Base-by-base conservation (phyloP, 768 basidiomycete species). In the Sistotremastrum suecicum region DNA sequence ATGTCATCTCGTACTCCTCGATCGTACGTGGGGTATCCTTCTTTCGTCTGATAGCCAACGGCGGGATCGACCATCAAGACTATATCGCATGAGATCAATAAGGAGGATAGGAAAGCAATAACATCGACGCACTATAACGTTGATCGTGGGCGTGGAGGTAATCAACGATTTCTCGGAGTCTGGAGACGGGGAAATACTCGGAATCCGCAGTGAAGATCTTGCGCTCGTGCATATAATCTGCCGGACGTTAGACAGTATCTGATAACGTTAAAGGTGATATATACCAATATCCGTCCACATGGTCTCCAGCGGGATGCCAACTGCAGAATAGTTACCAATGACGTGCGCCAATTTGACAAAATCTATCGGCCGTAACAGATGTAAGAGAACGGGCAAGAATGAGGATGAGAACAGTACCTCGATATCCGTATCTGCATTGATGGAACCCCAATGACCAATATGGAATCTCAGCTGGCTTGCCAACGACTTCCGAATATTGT, bases 211-310 rank as follows among this genome's bases (percentile, higher is more conserved):
- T 85, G 60, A 83, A 83, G 43, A 81, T 71, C 29, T 74, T 65
- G n/a, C 79, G 71, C 41, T 68, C 58, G 54, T 72, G 65, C 80
- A 83, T 83, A 59, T 82, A 83, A 56, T 84, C 46, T 7, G 12
- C 40, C 3, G 42, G 50, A 3, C 34, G 3, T 12, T 34, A 6
- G 39, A 8, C 32, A 12, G 11, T 33, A 28, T 44, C n/a, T 45
- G 45, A 36, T 12, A 34, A 33, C 31, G 33, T 33, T 5, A 34
- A 11, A 12, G 29, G 5, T 11, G 47, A 53, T 10, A 44, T 53
- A 32, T 52, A 72, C 78, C 78, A 34, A 83, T 83, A 57, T 83
- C 81, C 2, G 80, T 80, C 80, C 80, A 83, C 80, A 83, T 82
- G 0, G 80, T 81, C 58, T 84, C 80, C 3, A 83, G 67, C 5